Conservation (phyloP, 179 eudicot genomes). For the Beta corolliflora region DNA sequence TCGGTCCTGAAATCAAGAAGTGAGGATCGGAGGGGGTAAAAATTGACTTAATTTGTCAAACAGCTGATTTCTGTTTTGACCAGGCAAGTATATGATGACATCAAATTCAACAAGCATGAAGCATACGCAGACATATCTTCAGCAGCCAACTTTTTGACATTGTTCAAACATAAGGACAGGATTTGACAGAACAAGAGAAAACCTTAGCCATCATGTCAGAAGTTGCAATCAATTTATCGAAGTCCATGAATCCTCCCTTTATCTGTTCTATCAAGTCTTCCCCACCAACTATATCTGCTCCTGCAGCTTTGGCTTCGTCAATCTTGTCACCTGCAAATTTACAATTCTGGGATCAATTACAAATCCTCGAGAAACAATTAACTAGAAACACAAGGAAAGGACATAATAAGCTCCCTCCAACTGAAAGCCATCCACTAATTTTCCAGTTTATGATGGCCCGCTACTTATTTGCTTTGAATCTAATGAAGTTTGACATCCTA, state of each 20-base stretch:
- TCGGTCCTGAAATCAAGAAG: neutral
- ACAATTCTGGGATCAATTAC: constrained; percentile 16
- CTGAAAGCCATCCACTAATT: neutral
- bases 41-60: neutral
- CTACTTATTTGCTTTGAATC: neutral
- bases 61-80: neutral
- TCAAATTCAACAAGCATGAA: constrained; percentile 2
- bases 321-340: constrained; percentile 76
- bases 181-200: constrained; percentile 13
- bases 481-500: neutral
- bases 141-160: neutral
- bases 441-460: neutral
- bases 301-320: constrained; percentile 96
- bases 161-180: neutral
- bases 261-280: constrained; percentile 90
- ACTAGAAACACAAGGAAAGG: constrained; percentile 5
- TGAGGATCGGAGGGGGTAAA: neutral
- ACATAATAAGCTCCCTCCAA: neutral
- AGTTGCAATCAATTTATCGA: constrained; percentile 93
- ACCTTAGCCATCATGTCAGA: constrained; percentile 99
- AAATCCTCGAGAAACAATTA: neutral
- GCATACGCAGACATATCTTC: neutral
- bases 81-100: constrained; percentile 3
- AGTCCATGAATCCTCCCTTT: constrained; percentile 94
- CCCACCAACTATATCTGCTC: constrained; percentile 97